Conservation (phyloP, 352 stramenopile species). For the Phytophthora lateralis region DNA sequence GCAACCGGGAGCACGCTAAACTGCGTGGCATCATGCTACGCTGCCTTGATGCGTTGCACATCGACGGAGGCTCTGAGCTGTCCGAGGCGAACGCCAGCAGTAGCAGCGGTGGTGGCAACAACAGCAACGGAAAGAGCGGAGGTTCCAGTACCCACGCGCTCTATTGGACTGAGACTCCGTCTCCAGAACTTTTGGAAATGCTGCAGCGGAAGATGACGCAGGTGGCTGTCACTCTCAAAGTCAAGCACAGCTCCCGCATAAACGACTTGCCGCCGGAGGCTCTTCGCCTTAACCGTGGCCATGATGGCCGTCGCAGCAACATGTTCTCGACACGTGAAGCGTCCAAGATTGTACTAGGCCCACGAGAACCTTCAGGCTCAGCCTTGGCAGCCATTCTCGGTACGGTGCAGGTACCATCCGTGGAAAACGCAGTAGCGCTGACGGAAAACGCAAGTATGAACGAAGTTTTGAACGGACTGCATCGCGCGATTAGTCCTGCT, state of each 20-base stretch:
- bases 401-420: constrained; percentile 52
- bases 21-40: constrained; percentile 60
- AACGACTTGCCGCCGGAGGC: constrained; percentile 31
- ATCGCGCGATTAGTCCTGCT: constrained; percentile 29
- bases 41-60: constrained; percentile 66
- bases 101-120: background rate
- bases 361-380: constrained; percentile 52
- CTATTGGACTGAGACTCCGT: constrained; percentile 55
- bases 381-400: constrained; percentile 53
- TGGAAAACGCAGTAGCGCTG: constrained; percentile 51
- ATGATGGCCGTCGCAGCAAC: constrained; percentile 49
- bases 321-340: constrained; percentile 54
- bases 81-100: background rate
- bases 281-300: constrained; percentile 25
- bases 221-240: constrained; percentile 61
- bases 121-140: background rate
- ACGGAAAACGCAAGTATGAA: constrained; percentile 46
- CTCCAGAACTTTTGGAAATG: constrained; percentile 54
- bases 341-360: constrained; percentile 64
- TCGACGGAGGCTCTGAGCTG: constrained; percentile 19
- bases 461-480: constrained; percentile 44
- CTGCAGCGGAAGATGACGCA: constrained; percentile 76
- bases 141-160: constrained; percentile 24
- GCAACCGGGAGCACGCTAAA: constrained; percentile 55
- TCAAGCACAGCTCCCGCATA: constrained; percentile 45